A percentile compares a stretch with the other conserved stretches of the same genome.
phyloP scores from a whole-genome alignment of 306 rosid genomes.

The Lablab purpureus region DNA sequence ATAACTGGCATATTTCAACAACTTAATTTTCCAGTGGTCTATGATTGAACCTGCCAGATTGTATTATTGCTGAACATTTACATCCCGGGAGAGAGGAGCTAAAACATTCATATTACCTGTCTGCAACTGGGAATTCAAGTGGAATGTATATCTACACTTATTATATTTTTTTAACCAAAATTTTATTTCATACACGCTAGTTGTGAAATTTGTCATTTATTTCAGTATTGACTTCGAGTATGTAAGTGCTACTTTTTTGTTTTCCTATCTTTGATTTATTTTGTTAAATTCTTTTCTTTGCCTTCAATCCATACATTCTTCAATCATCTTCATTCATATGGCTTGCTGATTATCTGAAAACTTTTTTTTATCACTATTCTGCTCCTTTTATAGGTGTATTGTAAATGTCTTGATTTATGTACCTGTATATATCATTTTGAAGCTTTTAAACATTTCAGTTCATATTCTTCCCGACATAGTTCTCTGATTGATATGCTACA shows the following conservation, averaged over 20 bases:
- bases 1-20: neutral
- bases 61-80: neutral
- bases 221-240: slow-evolving; percentile 6
- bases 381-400: slow-evolving; percentile 18
- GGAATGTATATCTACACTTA: neutral
- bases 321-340: neutral
- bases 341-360: slow-evolving; percentile 21
- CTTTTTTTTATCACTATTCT: slow-evolving; percentile 20
- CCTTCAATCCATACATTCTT: neutral
- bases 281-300: slow-evolving; percentile 22
- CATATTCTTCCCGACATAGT: neutral
- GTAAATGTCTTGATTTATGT: slow-evolving; percentile 12
- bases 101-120: slow-evolving; percentile 16
- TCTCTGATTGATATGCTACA: slow-evolving; percentile 31
- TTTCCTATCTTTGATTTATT: slow-evolving; percentile 25
- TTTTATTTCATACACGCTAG: slow-evolving; percentile 8
- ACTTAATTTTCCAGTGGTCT: slow-evolving; percentile 15
- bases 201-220: slow-evolving; percentile 23
- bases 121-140: slow-evolving; percentile 6
- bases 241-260: slow-evolving; percentile 8
- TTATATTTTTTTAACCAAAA: neutral
- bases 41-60: slow-evolving; percentile 19
- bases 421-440: neutral
- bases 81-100: slow-evolving; percentile 27
- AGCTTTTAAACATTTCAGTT: slow-evolving; percentile 16